These are phyloP conservation scores for Gaeumannomyces tritici DNA, from an alignment of 2,329 filamentous ascomycete genomes.

Conservation along the genomic window DNA sequence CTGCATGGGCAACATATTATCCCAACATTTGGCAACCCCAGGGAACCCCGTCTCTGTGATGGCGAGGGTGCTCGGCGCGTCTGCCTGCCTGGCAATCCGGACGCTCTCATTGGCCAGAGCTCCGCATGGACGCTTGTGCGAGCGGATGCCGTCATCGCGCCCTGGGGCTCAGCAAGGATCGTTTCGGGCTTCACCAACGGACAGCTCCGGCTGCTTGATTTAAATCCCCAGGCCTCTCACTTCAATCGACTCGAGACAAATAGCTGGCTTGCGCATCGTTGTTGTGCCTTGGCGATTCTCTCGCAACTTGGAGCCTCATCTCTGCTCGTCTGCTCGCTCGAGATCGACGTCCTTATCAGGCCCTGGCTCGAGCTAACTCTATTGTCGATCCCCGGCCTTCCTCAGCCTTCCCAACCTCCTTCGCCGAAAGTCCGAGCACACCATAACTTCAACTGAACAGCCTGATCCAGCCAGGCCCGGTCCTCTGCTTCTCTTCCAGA, in stretches of 20 bases:
- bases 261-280: neutral
- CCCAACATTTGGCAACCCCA: no score
- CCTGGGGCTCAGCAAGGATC: no score
- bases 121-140: neutral
- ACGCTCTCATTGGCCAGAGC: neutral
- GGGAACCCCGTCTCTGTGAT: neutral
- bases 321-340: neutral
- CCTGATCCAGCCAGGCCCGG: neutral
- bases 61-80: no score
- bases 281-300: no score
- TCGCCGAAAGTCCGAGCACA: neutral
- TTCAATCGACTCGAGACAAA: neutral
- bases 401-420: neutral
- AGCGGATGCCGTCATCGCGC: slow-evolving; percentile 4
- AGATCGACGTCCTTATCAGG: no score
- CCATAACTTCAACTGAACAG: neutral
- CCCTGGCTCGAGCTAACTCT: neutral
- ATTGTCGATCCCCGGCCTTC: neutral
- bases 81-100: neutral
- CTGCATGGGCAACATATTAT: no score
- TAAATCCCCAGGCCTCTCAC: neutral
- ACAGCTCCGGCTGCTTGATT: neutral
- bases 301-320: neutral
- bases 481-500: neutral
- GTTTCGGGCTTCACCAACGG: no score